A percentile compares a stretch with the other conserved stretches of the same genome.
Evolutionary conservation across 164 flowering plant species (phyloP).

Genomic region (Santalum album): DNA sequence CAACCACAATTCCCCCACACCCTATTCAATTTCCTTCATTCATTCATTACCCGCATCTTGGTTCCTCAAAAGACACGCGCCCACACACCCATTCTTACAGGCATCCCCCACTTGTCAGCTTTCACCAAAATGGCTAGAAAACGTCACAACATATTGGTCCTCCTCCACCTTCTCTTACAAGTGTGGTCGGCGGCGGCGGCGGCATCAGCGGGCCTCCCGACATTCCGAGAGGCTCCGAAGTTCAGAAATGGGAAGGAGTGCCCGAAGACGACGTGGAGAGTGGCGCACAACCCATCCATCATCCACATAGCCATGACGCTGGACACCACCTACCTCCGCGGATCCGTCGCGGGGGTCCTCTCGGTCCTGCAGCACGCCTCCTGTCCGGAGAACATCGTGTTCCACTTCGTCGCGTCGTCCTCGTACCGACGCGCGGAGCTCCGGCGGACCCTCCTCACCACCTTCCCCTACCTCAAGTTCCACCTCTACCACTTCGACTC

Average conservation of each 20-base stretch:
- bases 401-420: slow-evolving; percentile 57
- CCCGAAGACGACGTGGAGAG: slow-evolving; percentile 14
- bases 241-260: slow-evolving; percentile 58
- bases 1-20: too few species aligned
- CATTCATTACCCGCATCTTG: too few species aligned
- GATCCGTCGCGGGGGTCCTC: slow-evolving; percentile 66
- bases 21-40: too few species aligned
- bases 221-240: slow-evolving; percentile 60
- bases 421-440: slow-evolving; percentile 26
- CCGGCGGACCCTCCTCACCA: slow-evolving; percentile 31
- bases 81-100: too few species aligned
- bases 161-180: too few species aligned
- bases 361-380: slow-evolving; percentile 73
- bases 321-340: slow-evolving; percentile 71
- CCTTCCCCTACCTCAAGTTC: slow-evolving; percentile 61
- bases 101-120: too few species aligned
- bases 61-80: too few species aligned
- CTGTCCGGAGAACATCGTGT: slow-evolving; percentile 64
- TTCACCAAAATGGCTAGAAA: too few species aligned
- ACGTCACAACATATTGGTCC: too few species aligned
- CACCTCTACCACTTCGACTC: slow-evolving; percentile 49
- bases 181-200: background rate
- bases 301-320: slow-evolving; percentile 77
- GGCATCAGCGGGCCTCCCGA: slow-evolving; percentile 19
- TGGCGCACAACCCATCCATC: slow-evolving; percentile 18